phyloP scores from a whole-genome alignment of 176 grass and related monocot genomes.

The Juncus inflexus region DNA sequence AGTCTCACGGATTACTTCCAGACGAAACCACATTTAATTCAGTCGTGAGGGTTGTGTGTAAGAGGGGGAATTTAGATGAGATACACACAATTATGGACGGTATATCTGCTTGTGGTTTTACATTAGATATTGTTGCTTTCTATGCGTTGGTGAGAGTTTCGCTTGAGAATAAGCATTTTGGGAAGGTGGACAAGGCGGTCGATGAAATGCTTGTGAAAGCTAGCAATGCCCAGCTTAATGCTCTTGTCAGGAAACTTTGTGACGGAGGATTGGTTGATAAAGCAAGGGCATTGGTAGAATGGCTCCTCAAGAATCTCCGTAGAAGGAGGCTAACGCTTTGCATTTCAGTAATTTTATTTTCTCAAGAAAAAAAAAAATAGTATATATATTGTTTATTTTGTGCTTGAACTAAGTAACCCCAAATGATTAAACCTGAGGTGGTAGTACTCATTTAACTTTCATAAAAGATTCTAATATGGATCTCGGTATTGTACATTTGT shows the following conservation, averaged over 20 bases:
- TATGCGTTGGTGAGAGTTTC: constrained; percentile 29
- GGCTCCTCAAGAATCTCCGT: neutral
- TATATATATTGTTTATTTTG: too few relatives aligned
- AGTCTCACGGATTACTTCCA: constrained; percentile 24
- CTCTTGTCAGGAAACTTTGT: constrained; percentile 29
- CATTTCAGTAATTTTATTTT: constrained; percentile 13
- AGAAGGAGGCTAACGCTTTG: constrained; percentile 6
- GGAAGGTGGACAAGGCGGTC: constrained; percentile 21
- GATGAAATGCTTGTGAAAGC: constrained; percentile 25
- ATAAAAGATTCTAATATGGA: neutral
- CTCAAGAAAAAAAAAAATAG: too few relatives aligned
- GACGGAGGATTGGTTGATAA: constrained; percentile 27
- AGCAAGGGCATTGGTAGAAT: constrained; percentile 30
- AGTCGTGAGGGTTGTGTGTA: constrained; percentile 36
- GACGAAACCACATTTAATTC: constrained; percentile 39
- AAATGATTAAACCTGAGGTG: too few relatives aligned
- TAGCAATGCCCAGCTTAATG: constrained; percentile 15
- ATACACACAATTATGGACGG: constrained; percentile 24
- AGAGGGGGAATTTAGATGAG: constrained; percentile 17
- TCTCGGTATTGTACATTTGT: too few relatives aligned
- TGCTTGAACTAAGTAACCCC: too few relatives aligned
- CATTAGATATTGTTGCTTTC: constrained; percentile 22
- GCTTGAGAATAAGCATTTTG: constrained; percentile 28
- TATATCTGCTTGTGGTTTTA: constrained; percentile 31
- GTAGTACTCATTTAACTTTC: too few relatives aligned